Evolutionary conservation across 371 early-diverging fungal genomes (phyloP), one percentile per base, ranked within the genome.

Genomic region (Amoeboaphelidium protococcarum): DNA sequence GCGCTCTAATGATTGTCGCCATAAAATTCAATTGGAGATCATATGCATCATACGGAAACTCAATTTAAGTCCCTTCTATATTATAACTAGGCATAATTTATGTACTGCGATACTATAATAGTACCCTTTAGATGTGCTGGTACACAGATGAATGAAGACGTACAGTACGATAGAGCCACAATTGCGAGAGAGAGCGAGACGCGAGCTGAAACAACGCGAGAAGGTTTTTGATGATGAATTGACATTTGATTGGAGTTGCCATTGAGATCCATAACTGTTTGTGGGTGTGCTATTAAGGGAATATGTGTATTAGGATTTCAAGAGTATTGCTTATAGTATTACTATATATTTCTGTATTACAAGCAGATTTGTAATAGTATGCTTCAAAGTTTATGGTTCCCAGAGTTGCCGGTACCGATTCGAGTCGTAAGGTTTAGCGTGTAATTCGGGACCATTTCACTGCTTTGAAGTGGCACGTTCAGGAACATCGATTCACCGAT

Each of bases 381-480:
- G n/a, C n/a, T n/a, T n/a, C n/a, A n/a, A n/a, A n/a, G n/a, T 47
- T 84, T 12, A 56, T 84, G 22, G 67, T 78, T 16, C 67, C 71
- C 31, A 68, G 89, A 21, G 75, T 80, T 4, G 65, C 81, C 27
- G 88, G 84, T 13, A 74, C 88, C 3, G 62, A 63, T 16, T 70
- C 64, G 23, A 78, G 82, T 56, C 48, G 42, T 0, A 59, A 62
- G 31, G 85, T 86, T 0, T 78, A 77, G 41, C 44, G 68, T 0
- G 73, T 68, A 48, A 76, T 91, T 40, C 63, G 67, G 0, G 51
- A 64, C 3, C 65, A 72, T 25, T 72, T 88, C 50, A 49, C 55
- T 3, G 50, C 52, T n/a, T 49, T 64, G 3, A 48, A 49, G 26
- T 90, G 86, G 76, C 61, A 71, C 44, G 69, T 89, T 0, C 82